Conservation (phyloP, 495 filamentous ascomycete genomes). For the Glarea lozoyensis region DNA sequence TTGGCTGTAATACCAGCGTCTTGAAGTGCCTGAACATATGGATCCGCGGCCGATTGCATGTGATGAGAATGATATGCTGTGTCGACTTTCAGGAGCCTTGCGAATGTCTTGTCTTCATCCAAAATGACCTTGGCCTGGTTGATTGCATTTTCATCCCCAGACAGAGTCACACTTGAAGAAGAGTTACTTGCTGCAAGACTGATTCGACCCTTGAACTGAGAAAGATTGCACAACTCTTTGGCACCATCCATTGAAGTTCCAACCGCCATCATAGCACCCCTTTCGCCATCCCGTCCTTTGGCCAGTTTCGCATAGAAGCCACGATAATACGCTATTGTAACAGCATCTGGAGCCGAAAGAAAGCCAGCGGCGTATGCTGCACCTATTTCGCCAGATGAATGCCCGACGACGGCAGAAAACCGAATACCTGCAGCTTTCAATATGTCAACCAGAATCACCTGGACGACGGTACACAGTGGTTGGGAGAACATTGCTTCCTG, state of each 20-base stretch:
- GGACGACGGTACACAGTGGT: slow-evolving; percentile 37
- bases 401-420: slow-evolving; percentile 41
- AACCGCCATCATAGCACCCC: slow-evolving; percentile 45
- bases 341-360: slow-evolving; percentile 29
- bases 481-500: slow-evolving; percentile 37
- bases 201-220: slow-evolving; percentile 25
- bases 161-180: slow-evolving; percentile 36
- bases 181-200: slow-evolving; percentile 38
- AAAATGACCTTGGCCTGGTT: slow-evolving; percentile 24
- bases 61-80: slow-evolving; percentile 56
- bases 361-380: slow-evolving; percentile 35
- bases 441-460: slow-evolving; percentile 38
- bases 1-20: slow-evolving; percentile 23
- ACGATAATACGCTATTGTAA: slow-evolving; percentile 41
- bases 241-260: slow-evolving; percentile 32
- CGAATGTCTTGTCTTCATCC: slow-evolving; percentile 35
- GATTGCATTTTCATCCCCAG: slow-evolving; percentile 29
- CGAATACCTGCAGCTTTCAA: slow-evolving; percentile 30
- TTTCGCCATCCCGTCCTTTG: slow-evolving; percentile 6
- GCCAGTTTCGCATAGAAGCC: slow-evolving; percentile 25
- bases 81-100: slow-evolving; percentile 32
- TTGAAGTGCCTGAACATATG: slow-evolving; percentile 30
- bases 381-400: slow-evolving; percentile 53
- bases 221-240: slow-evolving; percentile 23
- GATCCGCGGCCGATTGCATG: slow-evolving; percentile 34